Percentiles rank a stretch among this genome's conserved stretches.
Conservation (phyloP, 805 yeast species). For the Yarrowia phangngaensis region DNA sequence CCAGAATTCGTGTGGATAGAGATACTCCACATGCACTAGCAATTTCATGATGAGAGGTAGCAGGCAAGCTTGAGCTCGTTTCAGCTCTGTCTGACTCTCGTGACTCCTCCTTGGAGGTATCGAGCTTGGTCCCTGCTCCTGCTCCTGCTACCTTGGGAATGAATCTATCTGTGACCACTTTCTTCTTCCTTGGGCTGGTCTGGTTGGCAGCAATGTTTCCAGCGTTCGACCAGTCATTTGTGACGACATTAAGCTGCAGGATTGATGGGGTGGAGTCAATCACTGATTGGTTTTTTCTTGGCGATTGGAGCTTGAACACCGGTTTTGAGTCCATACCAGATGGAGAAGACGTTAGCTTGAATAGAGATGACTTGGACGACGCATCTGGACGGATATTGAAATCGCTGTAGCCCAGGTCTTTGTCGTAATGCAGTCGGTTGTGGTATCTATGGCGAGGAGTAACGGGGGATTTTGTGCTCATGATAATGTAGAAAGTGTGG, state of each 20-base stretch:
- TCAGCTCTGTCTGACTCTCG: too few species aligned
- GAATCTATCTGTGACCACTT: slow-evolving; percentile 15
- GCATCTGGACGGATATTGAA: too few species aligned
- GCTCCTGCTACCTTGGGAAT: slow-evolving; percentile 14
- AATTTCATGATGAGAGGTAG: slow-evolving; percentile 40
- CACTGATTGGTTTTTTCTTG: slow-evolving; percentile 6
- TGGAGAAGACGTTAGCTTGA: too few species aligned
- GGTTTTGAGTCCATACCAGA: too few species aligned
- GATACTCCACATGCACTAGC: slow-evolving; percentile 94
- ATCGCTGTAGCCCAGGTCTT: too few species aligned
- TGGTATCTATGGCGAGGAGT: too few species aligned
- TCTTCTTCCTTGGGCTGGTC: slow-evolving; percentile 10
- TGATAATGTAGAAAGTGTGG: too few species aligned
- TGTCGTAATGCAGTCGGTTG: too few species aligned
- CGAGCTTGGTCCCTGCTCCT: too few species aligned
- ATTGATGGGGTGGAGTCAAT: slow-evolving; percentile 21
- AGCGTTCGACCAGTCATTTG: slow-evolving; percentile 19
- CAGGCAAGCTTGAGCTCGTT: slow-evolving; percentile 2
- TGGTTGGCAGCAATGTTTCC: background rate
- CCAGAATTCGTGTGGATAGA: slow-evolving; percentile 74
- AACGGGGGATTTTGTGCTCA: too few species aligned
- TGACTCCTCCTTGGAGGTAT: too few species aligned
- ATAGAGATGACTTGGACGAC: too few species aligned
- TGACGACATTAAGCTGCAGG: slow-evolving; percentile 18
- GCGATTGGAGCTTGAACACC: slow-evolving; percentile 6